Evolutionary conservation across 768 basidiomycete species (phyloP), one percentile per base, ranked within the genome.

Genomic region (Boletus rubroflammeus): DNA sequence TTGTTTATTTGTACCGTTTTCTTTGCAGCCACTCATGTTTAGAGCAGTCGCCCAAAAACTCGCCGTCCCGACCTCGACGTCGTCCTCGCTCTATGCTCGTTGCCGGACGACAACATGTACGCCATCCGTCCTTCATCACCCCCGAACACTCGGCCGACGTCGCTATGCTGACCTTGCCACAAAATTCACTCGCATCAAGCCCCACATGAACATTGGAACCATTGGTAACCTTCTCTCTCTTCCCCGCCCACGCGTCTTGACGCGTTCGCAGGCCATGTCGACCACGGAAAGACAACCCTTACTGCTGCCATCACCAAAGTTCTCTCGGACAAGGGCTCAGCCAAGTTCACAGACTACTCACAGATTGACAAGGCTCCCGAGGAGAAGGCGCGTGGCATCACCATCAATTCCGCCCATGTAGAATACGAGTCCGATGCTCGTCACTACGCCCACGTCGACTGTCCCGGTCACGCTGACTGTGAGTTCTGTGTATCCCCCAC

Each of bases 361-460:
- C 85, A 93, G 73, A 99, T 99, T 65, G 97, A 99, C 88, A 98
- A 91, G 79, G 97, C 97, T 9, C 97, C 97, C 3, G 97, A 99
- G 75, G 97, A 99, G 78, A 96, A 93, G 75, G 96, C 96, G 57
- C 92, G 97, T 71, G 97, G 97, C 74, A 99, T 99, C 75, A 99
- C 97, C 57, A 99, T 99, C 74, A 94, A 96, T 73, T 96, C 97
- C 21, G 84, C 97, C 48, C 97, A 99, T 70, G 94, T 99, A 70
- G 97, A 99, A 72, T 99, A 99, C 71, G 94, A 98, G 79, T 96
- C 96, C 34, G 77, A 77, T 17, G 76, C 72, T 35, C 83, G 96
- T 52, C 96, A 98, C 68, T 98, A 98, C 63, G 96, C 95, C 25
- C 96, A 98, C 72, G 96, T 98, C 67, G 96, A 98, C 75, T 98